phyloP scores from a whole-genome alignment of 768 basidiomycete genomes.

The Pulveroboletus sp. region DNA sequence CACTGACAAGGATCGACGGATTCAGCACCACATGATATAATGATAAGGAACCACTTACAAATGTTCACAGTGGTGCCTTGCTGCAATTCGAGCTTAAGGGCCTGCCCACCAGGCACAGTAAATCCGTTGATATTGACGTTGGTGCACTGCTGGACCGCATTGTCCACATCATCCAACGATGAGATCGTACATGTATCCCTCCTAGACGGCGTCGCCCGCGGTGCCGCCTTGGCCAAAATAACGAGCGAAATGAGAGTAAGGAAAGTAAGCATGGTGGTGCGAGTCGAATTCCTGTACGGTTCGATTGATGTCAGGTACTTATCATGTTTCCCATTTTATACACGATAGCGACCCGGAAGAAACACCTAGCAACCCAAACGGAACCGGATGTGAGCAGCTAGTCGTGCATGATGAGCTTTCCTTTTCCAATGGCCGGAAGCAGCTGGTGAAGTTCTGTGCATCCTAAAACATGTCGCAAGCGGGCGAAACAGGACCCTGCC shows the following conservation, averaged over 20 bases:
- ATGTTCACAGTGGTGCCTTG: constrained; percentile 57
- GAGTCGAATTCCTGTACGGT: background rate
- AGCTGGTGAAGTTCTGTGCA: too few relatives aligned
- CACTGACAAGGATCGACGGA: constrained; percentile 30
- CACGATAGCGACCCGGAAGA: background rate
- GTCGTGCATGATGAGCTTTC: too few relatives aligned
- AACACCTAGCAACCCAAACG: background rate
- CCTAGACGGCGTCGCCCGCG: constrained; percentile 10
- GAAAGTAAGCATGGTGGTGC: constrained; percentile 7
- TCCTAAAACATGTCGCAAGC: too few relatives aligned
- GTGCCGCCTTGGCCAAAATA: constrained; percentile 11
- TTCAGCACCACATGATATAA: background rate
- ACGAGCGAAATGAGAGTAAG: constrained; percentile 16
- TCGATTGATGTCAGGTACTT: too few relatives aligned
- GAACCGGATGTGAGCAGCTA: too few relatives aligned
- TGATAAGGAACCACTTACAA: constrained; percentile 35
- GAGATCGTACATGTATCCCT: constrained; percentile 53
- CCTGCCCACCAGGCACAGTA: constrained; percentile 54
- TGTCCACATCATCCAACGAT: constrained; percentile 47
- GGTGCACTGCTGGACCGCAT: constrained; percentile 50
- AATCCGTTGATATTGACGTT: constrained; percentile 57
- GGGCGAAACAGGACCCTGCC: too few relatives aligned
- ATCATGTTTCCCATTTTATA: too few relatives aligned
- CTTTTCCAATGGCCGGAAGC: too few relatives aligned
- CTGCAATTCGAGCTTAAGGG: constrained; percentile 44